phyloP scores from a whole-genome alignment of 75 land plant genomes.

The Cupressus sempervirens region DNA sequence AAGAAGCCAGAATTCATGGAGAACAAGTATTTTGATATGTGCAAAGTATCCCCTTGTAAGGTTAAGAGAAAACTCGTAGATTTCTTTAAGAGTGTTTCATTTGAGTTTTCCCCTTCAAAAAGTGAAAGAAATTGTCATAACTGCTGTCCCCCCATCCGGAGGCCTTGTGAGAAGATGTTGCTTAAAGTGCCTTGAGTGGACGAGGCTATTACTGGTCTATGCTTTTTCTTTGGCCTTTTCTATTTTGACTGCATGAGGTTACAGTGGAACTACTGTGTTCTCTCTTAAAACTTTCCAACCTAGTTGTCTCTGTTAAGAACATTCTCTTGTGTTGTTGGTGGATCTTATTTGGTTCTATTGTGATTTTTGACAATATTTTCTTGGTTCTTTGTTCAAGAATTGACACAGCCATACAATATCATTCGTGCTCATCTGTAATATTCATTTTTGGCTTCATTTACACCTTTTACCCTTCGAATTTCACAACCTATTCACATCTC shows the following conservation, averaged over 20 bases:
- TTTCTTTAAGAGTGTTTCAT: no score
- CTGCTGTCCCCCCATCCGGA: no score
- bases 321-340: neutral
- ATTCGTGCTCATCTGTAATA: neutral
- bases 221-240: no score
- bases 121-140: no score
- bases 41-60: no score
- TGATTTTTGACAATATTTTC: neutral
- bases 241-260: neutral
- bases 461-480: neutral
- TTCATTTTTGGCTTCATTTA: neutral
- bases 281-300: neutral
- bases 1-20: no score
- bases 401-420: neutral
- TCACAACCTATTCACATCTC: neutral
- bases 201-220: no score
- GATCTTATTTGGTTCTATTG: neutral
- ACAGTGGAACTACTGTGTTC: neutral
- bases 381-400: neutral
- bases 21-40: no score
- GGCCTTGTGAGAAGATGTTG: no score
- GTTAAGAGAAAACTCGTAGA: no score
- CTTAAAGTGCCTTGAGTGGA: no score
- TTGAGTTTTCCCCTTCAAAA: no score
- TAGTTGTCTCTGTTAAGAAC: neutral